A percentile compares a stretch with the other conserved stretches of the same genome.
Evolutionary conservation across 768 basidiomycete species (phyloP).

Genomic region (Phaeotremella fagi): DNA sequence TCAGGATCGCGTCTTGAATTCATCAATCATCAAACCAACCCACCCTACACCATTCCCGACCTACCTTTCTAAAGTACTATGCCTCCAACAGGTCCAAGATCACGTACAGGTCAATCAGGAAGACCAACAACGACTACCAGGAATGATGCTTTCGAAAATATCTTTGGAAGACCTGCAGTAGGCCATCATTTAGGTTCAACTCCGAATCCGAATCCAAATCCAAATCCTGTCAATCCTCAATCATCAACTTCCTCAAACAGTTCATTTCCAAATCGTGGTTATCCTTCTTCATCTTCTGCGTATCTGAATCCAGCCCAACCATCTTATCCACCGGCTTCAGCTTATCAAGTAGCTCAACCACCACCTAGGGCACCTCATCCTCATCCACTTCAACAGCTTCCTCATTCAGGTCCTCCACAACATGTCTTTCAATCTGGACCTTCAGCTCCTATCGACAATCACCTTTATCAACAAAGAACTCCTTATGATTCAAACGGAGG

Average conservation of each 20-base stretch:
- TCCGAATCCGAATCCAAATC: too few relatives aligned
- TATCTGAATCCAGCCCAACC: slow-evolving; percentile 39
- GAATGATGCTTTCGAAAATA: slow-evolving; percentile 47
- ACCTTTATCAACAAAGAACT: background rate
- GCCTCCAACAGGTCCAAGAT: slow-evolving; percentile 35
- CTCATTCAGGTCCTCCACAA: slow-evolving; percentile 6
- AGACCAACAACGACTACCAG: slow-evolving; percentile 21
- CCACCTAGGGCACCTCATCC: slow-evolving; percentile 7
- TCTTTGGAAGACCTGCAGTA: slow-evolving; percentile 46
- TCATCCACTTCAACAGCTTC: background rate
- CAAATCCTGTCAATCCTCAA: slow-evolving; percentile 5
- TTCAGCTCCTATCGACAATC: slow-evolving; percentile 1
- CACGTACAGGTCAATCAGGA: slow-evolving; percentile 10
- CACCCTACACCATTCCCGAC: background rate
- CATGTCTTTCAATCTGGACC: slow-evolving; percentile 11
- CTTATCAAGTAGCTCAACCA: slow-evolving; percentile 5
- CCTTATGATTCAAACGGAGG: background rate
- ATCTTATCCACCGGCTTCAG: slow-evolving; percentile 33
- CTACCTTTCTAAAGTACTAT: slow-evolving; percentile 1
- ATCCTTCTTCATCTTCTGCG: slow-evolving; percentile 5
- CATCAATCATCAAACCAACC: too few relatives aligned
- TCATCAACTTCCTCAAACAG: slow-evolving; percentile 1
- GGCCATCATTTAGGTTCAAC: slow-evolving; percentile 38
- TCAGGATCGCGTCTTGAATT: too few relatives aligned
- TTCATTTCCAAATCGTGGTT: background rate